Conservation (phyloP, 441 rosid genomes). For the Erysimum cheiri region DNA sequence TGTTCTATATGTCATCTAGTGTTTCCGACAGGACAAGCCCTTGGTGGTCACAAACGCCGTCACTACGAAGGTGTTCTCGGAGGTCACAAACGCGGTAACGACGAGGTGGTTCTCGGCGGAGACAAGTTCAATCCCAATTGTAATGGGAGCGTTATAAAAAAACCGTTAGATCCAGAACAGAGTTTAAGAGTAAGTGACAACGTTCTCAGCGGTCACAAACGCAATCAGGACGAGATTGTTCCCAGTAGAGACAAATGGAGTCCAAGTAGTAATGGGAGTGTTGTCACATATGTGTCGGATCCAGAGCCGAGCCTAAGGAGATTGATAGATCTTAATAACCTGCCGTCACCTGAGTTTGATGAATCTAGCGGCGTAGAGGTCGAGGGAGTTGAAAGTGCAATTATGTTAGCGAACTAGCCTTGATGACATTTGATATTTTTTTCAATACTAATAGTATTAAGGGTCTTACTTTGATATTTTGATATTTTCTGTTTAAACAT, state of each 20-base stretch:
- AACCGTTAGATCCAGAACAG: constrained; percentile 29
- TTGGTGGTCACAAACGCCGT: constrained; percentile 78
- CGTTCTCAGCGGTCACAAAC: constrained; percentile 50
- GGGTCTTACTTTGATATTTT: not conserved
- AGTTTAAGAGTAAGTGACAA: not conserved
- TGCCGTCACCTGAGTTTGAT: constrained; percentile 40
- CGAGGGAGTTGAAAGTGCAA: constrained; percentile 61
- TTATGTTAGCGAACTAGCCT: not conserved
- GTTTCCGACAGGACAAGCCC: constrained; percentile 76
- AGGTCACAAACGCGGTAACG: constrained; percentile 59
- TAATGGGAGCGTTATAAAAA: constrained; percentile 25
- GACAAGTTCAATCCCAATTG: constrained; percentile 31
- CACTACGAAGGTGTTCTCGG: constrained; percentile 65
- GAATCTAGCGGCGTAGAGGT: constrained; percentile 19
- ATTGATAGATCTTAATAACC: constrained; percentile 55
- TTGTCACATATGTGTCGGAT: constrained; percentile 39
- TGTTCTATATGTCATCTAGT: constrained; percentile 66
- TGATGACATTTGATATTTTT: not conserved
- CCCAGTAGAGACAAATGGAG: constrained; percentile 5
- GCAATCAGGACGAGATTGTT: constrained; percentile 23
- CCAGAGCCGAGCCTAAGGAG: not conserved
- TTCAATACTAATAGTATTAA: not conserved
- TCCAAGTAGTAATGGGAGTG: constrained; percentile 39
- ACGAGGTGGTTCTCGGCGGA: constrained; percentile 45
- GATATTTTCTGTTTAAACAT: not conserved